phyloP scores from a whole-genome alignment of 2,329 filamentous ascomycete species.

The Ophiostoma triangulosporum region DNA sequence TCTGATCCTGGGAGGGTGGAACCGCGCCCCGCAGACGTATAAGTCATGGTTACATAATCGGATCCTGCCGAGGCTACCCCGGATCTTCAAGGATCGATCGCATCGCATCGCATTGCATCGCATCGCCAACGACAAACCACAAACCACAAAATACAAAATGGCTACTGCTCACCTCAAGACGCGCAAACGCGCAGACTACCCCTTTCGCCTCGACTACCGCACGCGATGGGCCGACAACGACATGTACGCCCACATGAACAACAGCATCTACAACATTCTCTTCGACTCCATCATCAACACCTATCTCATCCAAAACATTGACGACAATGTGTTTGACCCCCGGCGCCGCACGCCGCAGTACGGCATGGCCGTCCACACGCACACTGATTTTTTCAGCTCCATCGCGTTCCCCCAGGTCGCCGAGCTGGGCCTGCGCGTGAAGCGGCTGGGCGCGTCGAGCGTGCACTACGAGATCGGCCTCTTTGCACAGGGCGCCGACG shows the following conservation, averaged over 20 bases:
- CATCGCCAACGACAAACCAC: too few species aligned
- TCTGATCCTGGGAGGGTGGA: background rate
- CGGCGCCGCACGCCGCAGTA: constrained; percentile 52
- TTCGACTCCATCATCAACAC: constrained; percentile 84
- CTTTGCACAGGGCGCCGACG: constrained; percentile 60
- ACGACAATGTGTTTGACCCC: constrained; percentile 53
- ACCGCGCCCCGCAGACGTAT: background rate
- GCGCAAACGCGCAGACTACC: constrained; percentile 58
- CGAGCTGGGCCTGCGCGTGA: constrained; percentile 69
- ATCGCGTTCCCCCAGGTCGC: constrained; percentile 71
- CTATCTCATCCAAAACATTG: constrained; percentile 60
- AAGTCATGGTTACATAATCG: background rate
- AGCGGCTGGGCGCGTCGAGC: constrained; percentile 72
- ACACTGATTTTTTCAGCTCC: constrained; percentile 73
- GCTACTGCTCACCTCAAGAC: constrained; percentile 35
- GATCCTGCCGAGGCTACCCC: constrained; percentile 8
- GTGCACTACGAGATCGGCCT: constrained; percentile 83
- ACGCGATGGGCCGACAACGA: constrained; percentile 91
- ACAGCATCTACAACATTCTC: constrained; percentile 73
- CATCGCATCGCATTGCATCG: background rate
- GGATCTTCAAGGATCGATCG: too few species aligned
- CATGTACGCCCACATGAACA: constrained; percentile 92
- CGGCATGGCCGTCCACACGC: constrained; percentile 71
- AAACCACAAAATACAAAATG: background rate
- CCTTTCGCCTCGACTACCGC: constrained; percentile 65